Conservation (phyloP, 2,329 filamentous ascomycete species). For the Neofusicoccum ribis region DNA sequence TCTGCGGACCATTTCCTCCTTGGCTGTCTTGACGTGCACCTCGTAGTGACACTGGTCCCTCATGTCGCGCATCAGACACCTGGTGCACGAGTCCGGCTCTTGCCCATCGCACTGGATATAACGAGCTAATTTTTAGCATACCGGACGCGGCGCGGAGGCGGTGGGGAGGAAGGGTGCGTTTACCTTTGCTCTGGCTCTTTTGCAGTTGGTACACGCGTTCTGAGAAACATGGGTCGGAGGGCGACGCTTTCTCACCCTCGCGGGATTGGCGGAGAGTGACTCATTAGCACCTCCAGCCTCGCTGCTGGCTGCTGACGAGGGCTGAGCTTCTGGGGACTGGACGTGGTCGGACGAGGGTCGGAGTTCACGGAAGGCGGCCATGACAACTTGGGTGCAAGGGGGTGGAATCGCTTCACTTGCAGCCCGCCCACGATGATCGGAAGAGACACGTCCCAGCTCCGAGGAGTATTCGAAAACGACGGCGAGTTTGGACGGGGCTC, state of each 20-base stretch:
- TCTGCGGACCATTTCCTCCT: constrained; percentile 30
- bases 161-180: not conserved
- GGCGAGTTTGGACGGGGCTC: not conserved
- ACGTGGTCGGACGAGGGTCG: constrained; percentile 20
- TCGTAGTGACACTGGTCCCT: constrained; percentile 29
- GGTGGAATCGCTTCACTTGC: not conserved
- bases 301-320: constrained; percentile 14
- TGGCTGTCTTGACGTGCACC: constrained; percentile 32
- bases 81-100: constrained; percentile 25
- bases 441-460: not conserved
- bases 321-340: constrained; percentile 10
- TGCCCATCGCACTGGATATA: constrained; percentile 29
- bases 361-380: constrained; percentile 25
- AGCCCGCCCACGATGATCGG: not conserved
- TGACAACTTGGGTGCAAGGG: not conserved
- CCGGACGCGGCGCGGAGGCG: not conserved
- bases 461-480: not conserved
- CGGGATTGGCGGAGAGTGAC: not conserved
- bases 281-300: constrained; percentile 10
- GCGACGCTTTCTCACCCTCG: constrained; percentile 19
- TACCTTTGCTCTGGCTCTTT: constrained; percentile 33
- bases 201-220: constrained; percentile 32
- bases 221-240: constrained; percentile 28
- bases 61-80: constrained; percentile 27
- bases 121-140: not conserved